Base-by-base conservation (phyloP, 805 yeast species). In the Yamadazyma olivae region DNA sequence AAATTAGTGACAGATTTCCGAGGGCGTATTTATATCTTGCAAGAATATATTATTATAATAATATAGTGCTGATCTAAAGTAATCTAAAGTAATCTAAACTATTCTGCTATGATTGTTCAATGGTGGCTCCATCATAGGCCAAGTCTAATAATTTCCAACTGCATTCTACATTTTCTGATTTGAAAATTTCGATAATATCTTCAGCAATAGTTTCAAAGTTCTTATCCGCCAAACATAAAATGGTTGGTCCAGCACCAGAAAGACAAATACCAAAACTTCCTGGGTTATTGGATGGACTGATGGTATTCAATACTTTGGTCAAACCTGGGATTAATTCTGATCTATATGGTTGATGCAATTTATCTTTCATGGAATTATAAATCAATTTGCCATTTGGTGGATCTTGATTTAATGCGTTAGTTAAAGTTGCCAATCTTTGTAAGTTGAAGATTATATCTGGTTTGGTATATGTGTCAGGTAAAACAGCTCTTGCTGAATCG, bases 221-320 rank as follows among this genome's bases (percentile, higher is more conserved):
- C 14, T 77, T 82, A 3, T 96, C 89, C 4, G 99, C 98, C 44
- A 93, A 73, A 27, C 96, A 95, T 45, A 93, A 68, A 39, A 93
- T 90, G 6, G 99, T 93, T 39, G 99, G 99, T 6, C 99, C 99
- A 5, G 99, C 99, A 35, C 99, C 99, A 18, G 95, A 84, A 40
- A 93, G 71, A 58, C 99, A 93, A 50, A 93, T 87, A 35, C 99
- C 99, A 40, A 93, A 71, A 32, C 90, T 71, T 3, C 97, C 97
- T 1, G 83, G 82, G 56, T 86, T 85, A 5, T 85, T 70, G 30
- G 75, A 71, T 28, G 98, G 96, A 0, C 95, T 86, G 34, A 93
- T 81, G 10, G 83, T 72, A 5, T 79, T 69, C 48, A 93, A 71
- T 32, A 93, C 87, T 43, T 86, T 88, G 8, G 83, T 71, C 37